phyloP scores from a whole-genome alignment of 1,284 basidiomycete species.

The Microbotryum intermedium region DNA sequence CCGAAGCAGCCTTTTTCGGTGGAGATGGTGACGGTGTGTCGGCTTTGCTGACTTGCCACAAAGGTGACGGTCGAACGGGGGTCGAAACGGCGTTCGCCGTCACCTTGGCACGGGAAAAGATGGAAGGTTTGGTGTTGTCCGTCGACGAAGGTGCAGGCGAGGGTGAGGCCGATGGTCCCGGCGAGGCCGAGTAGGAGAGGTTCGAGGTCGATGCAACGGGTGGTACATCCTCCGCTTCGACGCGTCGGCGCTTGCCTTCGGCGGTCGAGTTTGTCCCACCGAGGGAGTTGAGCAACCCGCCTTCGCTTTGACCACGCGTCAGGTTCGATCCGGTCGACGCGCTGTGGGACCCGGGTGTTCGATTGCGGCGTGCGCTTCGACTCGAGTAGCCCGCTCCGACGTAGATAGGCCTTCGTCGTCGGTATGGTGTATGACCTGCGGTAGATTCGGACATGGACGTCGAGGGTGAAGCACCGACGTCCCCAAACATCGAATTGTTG shows the following conservation, averaged over 20 bases:
- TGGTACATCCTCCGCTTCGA: slow-evolving; percentile 3
- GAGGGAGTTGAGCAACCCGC: not conserved
- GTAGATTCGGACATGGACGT: not conserved
- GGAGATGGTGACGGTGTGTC: slow-evolving; percentile 9
- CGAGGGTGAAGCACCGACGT: not conserved
- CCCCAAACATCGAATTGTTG: not conserved
- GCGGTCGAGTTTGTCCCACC: not conserved
- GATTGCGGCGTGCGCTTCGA: slow-evolving; percentile 4
- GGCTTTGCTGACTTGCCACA: slow-evolving; percentile 27
- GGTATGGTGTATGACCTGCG: not conserved
- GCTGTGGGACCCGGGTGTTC: not conserved
- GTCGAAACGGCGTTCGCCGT: slow-evolving; percentile 1
- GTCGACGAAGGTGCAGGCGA: not conserved
- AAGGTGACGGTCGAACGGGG: slow-evolving; percentile 17
- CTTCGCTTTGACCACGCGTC: slow-evolving; percentile 9
- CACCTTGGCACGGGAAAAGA: not conserved
- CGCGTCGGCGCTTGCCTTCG: slow-evolving; percentile 19
- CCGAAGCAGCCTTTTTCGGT: not conserved
- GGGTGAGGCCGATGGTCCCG: not conserved
- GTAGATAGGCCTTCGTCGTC: slow-evolving; percentile 21
- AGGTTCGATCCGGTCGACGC: not conserved
- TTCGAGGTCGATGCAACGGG: slow-evolving; percentile 5
- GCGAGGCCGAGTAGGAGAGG: not conserved
- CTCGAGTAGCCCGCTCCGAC: slow-evolving; percentile 28
- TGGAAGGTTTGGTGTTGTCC: not conserved